Evolutionary conservation across 257 asterid species (phyloP), one percentile per base, ranked within the genome.

Genomic region (Hygrophila difformis): DNA sequence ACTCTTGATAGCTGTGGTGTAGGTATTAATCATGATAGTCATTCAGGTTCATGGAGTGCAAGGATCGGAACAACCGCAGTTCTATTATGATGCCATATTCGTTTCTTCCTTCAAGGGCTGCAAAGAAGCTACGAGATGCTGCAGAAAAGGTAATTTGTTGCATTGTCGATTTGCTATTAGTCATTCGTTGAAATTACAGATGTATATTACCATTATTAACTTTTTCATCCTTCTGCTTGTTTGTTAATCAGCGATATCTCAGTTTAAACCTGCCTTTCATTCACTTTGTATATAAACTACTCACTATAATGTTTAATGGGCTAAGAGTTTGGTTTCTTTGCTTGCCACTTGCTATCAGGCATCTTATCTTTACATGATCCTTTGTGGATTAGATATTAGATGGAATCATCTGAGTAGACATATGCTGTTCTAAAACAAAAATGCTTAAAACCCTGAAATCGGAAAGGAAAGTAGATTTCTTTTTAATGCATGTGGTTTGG

Each of bases 21-120:
- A 74, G 82, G 76, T 79, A 75, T 74, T 76, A 72, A 81, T 73
- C 76, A 38, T 72, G 70, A 65, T 78, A 68, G 72, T 77, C 76
- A 51, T 78, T 81, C 93, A 89, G 96, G 98, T 91, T 91, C 76
- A 71, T 64, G 78, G 96, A 91, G 68, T 86, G 99, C 89, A 91
- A 80, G 77, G 91, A 89, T 70, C 78, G 96, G 46, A 79, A 75
- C 49, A 78, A 84, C 60, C 93, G 40, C 49, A 77, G 82, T 55
- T 65, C 93, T 56, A 52, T 85, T 55, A 49, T 73, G 66, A 67
- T 82, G 72, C 87, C 96, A 13, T 72, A 71, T 73, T 85, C 91
- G 7, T 85, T 89, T 74, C 93, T 89, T 68, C 96, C 96, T 54
- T 77, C 85, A 63, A 75, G 75, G 93, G 96, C 94, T 55, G 67